A percentile compares a stretch with the other conserved stretches of the same genome.
These are phyloP conservation scores for Mrakia blollopis DNA, from an alignment of 768 basidiomycete genomes.

Conservation along the genomic window DNA sequence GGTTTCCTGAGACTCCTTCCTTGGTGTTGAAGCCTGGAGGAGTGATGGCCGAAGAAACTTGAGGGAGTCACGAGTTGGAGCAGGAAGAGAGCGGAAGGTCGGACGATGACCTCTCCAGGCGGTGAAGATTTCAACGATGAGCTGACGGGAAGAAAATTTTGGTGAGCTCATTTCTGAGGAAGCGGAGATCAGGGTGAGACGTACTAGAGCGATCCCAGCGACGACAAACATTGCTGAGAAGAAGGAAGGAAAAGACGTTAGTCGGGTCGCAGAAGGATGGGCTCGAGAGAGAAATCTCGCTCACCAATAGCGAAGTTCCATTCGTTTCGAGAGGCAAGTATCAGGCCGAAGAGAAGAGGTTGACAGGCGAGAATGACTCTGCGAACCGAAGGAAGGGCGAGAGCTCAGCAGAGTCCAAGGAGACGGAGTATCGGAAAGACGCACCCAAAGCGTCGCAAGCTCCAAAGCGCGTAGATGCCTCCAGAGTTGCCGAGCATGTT, in stretches of 20 bases:
- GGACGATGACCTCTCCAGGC: neutral
- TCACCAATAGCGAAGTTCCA: constrained; percentile 9
- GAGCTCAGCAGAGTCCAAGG: neutral
- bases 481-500: constrained; percentile 1
- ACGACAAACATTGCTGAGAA: constrained; percentile 2
- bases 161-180: neutral
- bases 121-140: constrained; percentile 6
- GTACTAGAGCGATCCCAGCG: constrained; percentile 2
- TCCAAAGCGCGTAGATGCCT: neutral
- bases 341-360: constrained; percentile 9
- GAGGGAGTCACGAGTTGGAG: neutral
- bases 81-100: neutral
- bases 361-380: constrained; percentile 15
- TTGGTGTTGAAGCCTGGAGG: neutral
- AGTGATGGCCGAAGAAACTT: neutral
- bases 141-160: neutral
- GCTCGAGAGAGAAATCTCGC: neutral
- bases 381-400: neutral
- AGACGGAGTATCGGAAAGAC: neutral
- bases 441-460: constrained; percentile 2
- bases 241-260: neutral
- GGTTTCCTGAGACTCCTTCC: neutral
- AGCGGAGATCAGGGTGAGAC: neutral
- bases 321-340: constrained; percentile 4
- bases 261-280: neutral